Percentiles rank a stretch among this genome's conserved stretches.
These are phyloP conservation scores for Schizochytrium sp. DNA, from an alignment of 108 stramenopile species.

Conservation along the genomic window DNA sequence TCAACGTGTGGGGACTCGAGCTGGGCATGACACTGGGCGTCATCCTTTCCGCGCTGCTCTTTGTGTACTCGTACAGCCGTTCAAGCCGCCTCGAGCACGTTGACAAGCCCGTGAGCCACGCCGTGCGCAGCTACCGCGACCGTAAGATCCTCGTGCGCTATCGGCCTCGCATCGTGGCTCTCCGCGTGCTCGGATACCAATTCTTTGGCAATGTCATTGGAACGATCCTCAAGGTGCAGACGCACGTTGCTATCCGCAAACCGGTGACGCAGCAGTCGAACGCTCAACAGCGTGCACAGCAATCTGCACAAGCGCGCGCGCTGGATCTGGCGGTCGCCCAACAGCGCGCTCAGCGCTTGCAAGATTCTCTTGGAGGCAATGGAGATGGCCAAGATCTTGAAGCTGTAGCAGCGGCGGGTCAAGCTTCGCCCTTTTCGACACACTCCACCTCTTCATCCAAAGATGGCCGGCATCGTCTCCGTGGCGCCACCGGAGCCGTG, in stretches of 20 bases:
- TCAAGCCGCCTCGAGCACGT: not conserved
- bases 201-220: conserved; percentile 7
- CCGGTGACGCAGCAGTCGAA: not conserved
- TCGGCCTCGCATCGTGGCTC: not conserved
- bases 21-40: conserved; percentile 73
- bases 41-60: conserved; percentile 11
- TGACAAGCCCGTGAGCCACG: not conserved
- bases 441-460: not conserved
- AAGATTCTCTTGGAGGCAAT: not conserved
- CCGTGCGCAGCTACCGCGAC: not conserved
- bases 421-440: not conserved
- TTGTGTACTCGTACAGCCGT: conserved; percentile 21
- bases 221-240: not conserved
- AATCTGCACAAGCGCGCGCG: not conserved
- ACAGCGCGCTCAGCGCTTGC: not conserved
- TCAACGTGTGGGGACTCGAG: conserved; percentile 72
- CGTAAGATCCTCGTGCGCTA: not conserved
- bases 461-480: not conserved
- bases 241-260: not conserved
- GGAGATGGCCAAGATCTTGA: too few species aligned
- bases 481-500: not conserved
- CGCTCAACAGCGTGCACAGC: not conserved
- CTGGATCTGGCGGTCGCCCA: not conserved
- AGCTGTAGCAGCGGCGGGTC: too few species aligned
- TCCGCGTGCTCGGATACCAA: not conserved